Evolutionary conservation across 805 yeast species (phyloP).

Genomic region (Diddensiella santjacobensis): DNA sequence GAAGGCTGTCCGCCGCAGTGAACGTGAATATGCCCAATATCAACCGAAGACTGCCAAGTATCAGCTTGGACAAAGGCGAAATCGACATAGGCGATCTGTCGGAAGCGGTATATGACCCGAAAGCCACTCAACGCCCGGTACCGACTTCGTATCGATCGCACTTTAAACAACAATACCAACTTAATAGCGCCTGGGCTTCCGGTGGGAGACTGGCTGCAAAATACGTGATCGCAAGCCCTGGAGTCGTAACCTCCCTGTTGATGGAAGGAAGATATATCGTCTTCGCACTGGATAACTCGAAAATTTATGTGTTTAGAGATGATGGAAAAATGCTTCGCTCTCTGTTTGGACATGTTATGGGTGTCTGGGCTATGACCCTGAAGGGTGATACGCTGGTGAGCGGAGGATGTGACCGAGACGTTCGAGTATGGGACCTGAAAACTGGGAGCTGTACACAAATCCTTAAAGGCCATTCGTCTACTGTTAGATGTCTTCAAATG

Average conservation of each 20-base stretch:
- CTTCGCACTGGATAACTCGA: constrained; percentile 42
- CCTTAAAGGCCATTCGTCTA: constrained; percentile 84
- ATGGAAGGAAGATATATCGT: constrained; percentile 37
- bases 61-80: constrained; percentile 11
- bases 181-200: constrained; percentile 38
- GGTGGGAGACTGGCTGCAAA: constrained; percentile 41
- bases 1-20: constrained; percentile 36
- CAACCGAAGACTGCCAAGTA: constrained; percentile 15
- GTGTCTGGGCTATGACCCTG: constrained; percentile 94
- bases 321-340: constrained; percentile 59
- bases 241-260: constrained; percentile 39
- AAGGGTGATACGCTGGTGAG: constrained; percentile 87
- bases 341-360: constrained; percentile 96
- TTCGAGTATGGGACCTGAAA: constrained; percentile 89
- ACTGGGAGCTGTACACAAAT: constrained; percentile 85
- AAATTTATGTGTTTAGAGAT: constrained; percentile 39
- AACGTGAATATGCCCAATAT: constrained; percentile 3
- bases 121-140: constrained; percentile 27
- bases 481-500: constrained; percentile 81
- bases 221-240: constrained; percentile 35
- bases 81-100: constrained; percentile 18
- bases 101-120: constrained; percentile 35
- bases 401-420: constrained; percentile 95
- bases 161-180: constrained; percentile 39
- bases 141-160: constrained; percentile 38